A percentile compares a stretch with the other conserved stretches of the same genome.
Conservation (phyloP, 208 protist genomes). For the Trypanosoma grayi region DNA sequence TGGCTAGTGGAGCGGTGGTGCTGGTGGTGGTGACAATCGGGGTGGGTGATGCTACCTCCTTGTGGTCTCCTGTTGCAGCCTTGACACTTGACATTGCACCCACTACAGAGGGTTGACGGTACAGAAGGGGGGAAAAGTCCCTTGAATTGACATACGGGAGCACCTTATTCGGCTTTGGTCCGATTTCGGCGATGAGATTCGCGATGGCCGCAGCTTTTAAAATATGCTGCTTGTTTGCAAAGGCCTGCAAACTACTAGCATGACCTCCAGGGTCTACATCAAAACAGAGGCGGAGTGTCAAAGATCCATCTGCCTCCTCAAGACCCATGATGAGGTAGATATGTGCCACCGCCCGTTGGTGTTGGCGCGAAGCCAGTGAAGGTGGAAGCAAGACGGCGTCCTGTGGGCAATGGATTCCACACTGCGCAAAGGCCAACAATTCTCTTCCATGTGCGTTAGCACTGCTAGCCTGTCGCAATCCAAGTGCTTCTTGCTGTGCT, state of each 20-base stretch:
- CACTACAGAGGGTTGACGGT: conserved; percentile 11
- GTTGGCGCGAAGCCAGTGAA: conserved; percentile 4
- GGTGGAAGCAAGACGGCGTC: conserved; percentile 17
- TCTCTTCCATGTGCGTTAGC: neutral
- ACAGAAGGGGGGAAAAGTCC: conserved; percentile 38
- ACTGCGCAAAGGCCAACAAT: conserved; percentile 33
- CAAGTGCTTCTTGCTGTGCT: conserved; percentile 40
- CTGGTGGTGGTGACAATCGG: too few relatives aligned
- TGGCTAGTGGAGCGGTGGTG: too few relatives aligned
- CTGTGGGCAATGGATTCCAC: conserved; percentile 29
- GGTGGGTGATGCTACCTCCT: neutral
- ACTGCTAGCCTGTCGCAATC: conserved; percentile 16
- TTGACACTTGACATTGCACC: conserved; percentile 3
- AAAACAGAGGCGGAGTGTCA: conserved; percentile 35
- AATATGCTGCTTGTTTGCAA: conserved; percentile 3
- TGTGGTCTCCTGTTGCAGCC: neutral
- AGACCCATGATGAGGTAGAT: conserved; percentile 35
- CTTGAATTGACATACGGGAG: conserved; percentile 36
- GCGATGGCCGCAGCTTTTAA: conserved; percentile 16
- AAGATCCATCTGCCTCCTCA: conserved; percentile 49
- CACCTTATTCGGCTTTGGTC: conserved; percentile 34
- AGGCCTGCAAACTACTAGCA: conserved; percentile 12
- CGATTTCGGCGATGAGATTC: conserved; percentile 24
- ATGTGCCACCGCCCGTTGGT: conserved; percentile 20
- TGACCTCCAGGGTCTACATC: conserved; percentile 29